phyloP scores from a whole-genome alignment of 768 basidiomycete species.

The Agrocybe pediades region DNA sequence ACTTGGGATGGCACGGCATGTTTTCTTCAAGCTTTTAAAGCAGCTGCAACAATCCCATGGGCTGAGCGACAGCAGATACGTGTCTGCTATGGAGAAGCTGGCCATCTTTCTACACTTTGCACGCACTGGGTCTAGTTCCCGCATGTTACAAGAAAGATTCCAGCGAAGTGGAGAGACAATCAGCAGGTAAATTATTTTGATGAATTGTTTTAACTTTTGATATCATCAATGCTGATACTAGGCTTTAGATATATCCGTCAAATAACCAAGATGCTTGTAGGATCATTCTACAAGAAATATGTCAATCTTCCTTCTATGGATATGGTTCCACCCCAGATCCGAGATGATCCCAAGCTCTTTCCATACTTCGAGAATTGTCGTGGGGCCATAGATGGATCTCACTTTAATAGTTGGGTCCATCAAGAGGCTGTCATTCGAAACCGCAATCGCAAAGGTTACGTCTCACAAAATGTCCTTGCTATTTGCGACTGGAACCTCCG shows the following conservation, averaged over 20 bases:
- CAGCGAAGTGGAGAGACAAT: constrained; percentile 39
- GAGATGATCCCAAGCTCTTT: constrained; percentile 20
- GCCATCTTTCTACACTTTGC: constrained; percentile 36
- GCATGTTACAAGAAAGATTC: constrained; percentile 34
- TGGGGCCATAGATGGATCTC: constrained; percentile 30
- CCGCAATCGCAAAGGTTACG: constrained; percentile 18
- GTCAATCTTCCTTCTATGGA: neutral
- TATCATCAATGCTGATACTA: too few species aligned
- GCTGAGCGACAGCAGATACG: constrained; percentile 18
- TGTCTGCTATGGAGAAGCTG: constrained; percentile 35
- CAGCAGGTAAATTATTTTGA: constrained; percentile 19
- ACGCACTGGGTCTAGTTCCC: constrained; percentile 25
- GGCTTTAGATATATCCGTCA: too few species aligned
- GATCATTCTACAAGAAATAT: neutral
- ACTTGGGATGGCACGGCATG: constrained; percentile 27
- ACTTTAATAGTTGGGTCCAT: constrained; percentile 23
- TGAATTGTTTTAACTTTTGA: too few species aligned
- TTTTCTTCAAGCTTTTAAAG: constrained; percentile 27
- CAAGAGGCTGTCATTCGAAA: constrained; percentile 15
- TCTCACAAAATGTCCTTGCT: constrained; percentile 35
- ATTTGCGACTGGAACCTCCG: constrained; percentile 25
- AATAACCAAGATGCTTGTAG: too few species aligned
- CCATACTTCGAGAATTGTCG: constrained; percentile 27
- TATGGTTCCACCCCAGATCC: constrained; percentile 11
- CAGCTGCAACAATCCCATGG: constrained; percentile 23